Evolutionary conservation across 768 basidiomycete species (phyloP).

Genomic region (Phaeotremella skinneri): DNA sequence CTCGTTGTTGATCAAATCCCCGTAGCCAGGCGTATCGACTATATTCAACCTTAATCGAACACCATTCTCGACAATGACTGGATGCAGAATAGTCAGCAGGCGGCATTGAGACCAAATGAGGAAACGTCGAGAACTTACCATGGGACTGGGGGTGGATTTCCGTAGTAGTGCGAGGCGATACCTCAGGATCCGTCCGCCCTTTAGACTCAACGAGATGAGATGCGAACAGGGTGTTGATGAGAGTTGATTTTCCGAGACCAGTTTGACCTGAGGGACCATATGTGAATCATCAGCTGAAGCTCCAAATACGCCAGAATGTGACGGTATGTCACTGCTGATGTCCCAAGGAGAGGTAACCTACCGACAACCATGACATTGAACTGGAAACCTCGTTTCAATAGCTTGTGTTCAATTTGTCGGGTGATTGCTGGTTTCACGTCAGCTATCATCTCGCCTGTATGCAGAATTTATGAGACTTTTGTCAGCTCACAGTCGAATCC

Average conservation of each 20-base stretch:
- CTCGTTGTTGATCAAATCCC: slow-evolving; percentile 98
- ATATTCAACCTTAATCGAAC: slow-evolving; percentile 94
- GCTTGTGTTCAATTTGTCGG: slow-evolving; percentile 97
- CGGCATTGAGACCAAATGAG: background rate
- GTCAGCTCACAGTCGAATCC: slow-evolving; percentile 73
- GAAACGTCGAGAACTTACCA: slow-evolving; percentile 59
- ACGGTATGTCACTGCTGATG: background rate
- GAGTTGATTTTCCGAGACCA: slow-evolving; percentile 94
- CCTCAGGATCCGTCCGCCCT: slow-evolving; percentile 82
- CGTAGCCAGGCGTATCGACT: slow-evolving; percentile 97
- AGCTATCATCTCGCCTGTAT: background rate
- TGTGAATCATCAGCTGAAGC: background rate
- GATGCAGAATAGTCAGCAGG: background rate
- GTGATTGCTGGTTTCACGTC: slow-evolving; percentile 62
- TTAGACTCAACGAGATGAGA: slow-evolving; percentile 98
- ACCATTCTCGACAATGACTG: slow-evolving; percentile 94
- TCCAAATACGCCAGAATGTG: background rate
- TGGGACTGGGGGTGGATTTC: slow-evolving; percentile 94
- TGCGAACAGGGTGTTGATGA: slow-evolving; percentile 99
- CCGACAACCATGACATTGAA: slow-evolving; percentile 98
- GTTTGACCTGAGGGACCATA: slow-evolving; percentile 84
- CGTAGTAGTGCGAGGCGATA: slow-evolving; percentile 89
- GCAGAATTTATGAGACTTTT: background rate
- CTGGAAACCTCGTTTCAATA: slow-evolving; percentile 97
- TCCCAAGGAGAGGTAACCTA: slow-evolving; percentile 50